phyloP scores from a whole-genome alignment of 179 eudicot species.

The Beta corolliflora region DNA sequence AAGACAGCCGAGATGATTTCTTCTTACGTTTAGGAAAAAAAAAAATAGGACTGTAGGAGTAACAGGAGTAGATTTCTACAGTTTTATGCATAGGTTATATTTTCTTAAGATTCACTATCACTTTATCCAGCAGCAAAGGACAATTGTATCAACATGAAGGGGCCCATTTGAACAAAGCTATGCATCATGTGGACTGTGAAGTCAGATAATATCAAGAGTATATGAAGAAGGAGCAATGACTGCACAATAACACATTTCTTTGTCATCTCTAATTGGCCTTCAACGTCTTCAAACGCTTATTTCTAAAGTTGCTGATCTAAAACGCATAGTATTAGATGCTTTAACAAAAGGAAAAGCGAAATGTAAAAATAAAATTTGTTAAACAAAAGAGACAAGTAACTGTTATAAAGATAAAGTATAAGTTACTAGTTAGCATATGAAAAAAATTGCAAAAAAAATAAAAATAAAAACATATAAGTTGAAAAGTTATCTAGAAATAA shows the following conservation, averaged over 20 bases:
- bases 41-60: no score
- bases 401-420: no score
- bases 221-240: not conserved
- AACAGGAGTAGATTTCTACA: no score
- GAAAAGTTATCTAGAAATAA: no score
- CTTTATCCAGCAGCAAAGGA: conserved; percentile 11
- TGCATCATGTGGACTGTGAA: no score
- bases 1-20: no score
- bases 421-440: no score
- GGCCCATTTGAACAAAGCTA: not conserved
- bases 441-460: no score
- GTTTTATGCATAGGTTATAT: not conserved
- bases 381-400: no score
- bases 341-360: not conserved
- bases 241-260: not conserved
- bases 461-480: no score
- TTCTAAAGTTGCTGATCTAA: not conserved
- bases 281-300: not conserved
- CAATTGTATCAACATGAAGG: not conserved
- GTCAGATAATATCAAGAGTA: no score
- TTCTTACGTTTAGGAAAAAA: no score
- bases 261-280: not conserved
- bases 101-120: not conserved
- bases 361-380: not conserved
- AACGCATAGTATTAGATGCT: conserved; percentile 11